These are phyloP conservation scores for Aphanomyces invadans DNA, from an alignment of 352 stramenopile genomes.

Conservation along the genomic window DNA sequence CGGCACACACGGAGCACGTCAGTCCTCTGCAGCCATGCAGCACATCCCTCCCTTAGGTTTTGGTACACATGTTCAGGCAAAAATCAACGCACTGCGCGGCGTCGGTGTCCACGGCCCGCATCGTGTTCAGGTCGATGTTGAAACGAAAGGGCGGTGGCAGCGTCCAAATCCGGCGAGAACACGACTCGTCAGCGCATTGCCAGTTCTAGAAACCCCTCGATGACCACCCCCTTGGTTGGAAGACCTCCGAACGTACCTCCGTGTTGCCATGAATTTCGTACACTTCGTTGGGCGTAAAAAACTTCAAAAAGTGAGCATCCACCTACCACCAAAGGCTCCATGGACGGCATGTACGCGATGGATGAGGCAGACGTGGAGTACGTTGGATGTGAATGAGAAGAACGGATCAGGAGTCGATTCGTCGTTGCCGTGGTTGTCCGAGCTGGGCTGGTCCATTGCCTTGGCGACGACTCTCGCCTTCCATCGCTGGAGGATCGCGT, in stretches of 20 bases:
- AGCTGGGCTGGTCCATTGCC: too few species aligned
- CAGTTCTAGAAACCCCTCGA: constrained; percentile 45
- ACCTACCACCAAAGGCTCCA: constrained; percentile 34
- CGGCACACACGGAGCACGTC: constrained; percentile 36
- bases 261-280: constrained; percentile 86
- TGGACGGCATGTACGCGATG: neutral
- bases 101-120: constrained; percentile 38
- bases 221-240: too few species aligned
- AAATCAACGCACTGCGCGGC: neutral
- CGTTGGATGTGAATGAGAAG: constrained; percentile 90
- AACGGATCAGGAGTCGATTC: constrained; percentile 58
- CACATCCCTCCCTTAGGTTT: too few species aligned
- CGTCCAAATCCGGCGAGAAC: constrained; percentile 41
- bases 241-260: constrained; percentile 52
- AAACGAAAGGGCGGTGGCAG: constrained; percentile 53
- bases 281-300: constrained; percentile 67
- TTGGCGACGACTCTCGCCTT: constrained; percentile 28
- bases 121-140: constrained; percentile 50
- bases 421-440: constrained; percentile 4
- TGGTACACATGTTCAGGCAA: neutral
- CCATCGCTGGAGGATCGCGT: constrained; percentile 57
- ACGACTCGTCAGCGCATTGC: constrained; percentile 36
- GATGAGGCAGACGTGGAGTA: constrained; percentile 26
- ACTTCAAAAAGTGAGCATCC: constrained; percentile 79
- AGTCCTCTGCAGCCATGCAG: constrained; percentile 34